Evolutionary conservation across 495 filamentous ascomycete genomes (phyloP), one percentile per base, ranked within the genome.

Genomic region (Platismatia glauca): DNA sequence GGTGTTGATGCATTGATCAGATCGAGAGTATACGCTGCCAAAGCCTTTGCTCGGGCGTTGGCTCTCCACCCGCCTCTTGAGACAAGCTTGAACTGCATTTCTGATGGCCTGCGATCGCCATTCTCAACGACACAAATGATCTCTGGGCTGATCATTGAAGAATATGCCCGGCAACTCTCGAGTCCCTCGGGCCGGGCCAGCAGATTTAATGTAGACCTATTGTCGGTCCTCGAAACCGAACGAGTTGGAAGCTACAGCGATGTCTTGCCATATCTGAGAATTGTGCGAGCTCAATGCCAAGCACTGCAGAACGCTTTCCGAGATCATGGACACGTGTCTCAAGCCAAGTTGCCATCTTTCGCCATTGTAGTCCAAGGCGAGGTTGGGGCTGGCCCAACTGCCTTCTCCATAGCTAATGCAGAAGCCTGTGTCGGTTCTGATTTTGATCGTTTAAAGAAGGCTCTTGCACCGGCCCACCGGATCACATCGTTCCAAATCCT

Each of bases 301-400:
- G 89, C 91, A 41, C 76, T 98, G 38, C 76, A 97, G 63, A 95
- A 91, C 71, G 79, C 89, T 34, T 97, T 97, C 81, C 81, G 89
- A 63, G 91, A 96, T 63, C 83, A 89, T 63, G 89, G 87, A 31
- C 89, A 91, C 70, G 84, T 96, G 16, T 76, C 86, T 48, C 76
- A 80, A 55, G 77, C 80, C 53, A 89, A 87, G 70, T 71, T 97
- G 53, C 93, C 94, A 4, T 75, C 76, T 15, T 82, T 97, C 43
- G 89, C 95, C 59, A 88, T 91, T 38, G 86, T 97, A 44, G 89
- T 95, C 29, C 94, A 97, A 76, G 95, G 94, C 24, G 93, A 97
- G 64, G 72, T 86, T 2, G 89, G 91, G 69, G 91, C 94, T 50
- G 91, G 93, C 15, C 90, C 90, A 22, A 89, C 86, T 63, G 91